Evolutionary conservation across 2,329 filamentous ascomycete genomes (phyloP).

Genomic region (Rhytidhysteron rufulum): DNA sequence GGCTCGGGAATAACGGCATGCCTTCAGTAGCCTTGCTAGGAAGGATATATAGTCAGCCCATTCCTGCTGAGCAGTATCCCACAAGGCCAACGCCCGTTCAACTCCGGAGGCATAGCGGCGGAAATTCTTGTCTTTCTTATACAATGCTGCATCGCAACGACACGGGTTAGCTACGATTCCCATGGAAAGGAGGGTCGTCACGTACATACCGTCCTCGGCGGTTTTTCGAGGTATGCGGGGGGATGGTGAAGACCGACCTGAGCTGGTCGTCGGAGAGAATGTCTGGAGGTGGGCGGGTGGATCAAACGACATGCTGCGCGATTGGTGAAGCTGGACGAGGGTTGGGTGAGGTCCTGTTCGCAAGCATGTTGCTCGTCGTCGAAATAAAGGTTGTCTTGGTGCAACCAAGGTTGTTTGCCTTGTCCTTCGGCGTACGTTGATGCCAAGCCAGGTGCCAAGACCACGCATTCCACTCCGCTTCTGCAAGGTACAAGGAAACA

Average conservation of each 20-base stretch:
- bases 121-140: slow-evolving; percentile 63
- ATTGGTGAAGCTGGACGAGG: slow-evolving; percentile 11
- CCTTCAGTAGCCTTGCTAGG: slow-evolving; percentile 84
- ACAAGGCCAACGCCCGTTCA: slow-evolving; percentile 81
- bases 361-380: slow-evolving; percentile 26
- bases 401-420: too few relatives aligned
- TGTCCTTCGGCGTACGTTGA: slow-evolving; percentile 11
- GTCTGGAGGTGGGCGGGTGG: slow-evolving; percentile 30
- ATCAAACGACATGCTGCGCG: slow-evolving; percentile 37
- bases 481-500: not conserved
- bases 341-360: slow-evolving; percentile 12
- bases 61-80: slow-evolving; percentile 91
- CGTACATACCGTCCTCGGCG: slow-evolving; percentile 67
- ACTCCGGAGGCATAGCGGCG: slow-evolving; percentile 87
- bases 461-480: not conserved
- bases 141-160: slow-evolving; percentile 49
- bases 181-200: slow-evolving; percentile 3
- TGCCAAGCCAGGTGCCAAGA: not conserved
- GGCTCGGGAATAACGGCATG: too few relatives aligned
- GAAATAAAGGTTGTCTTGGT: slow-evolving; percentile 6
- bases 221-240: slow-evolving; percentile 74
- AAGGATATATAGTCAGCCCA: slow-evolving; percentile 99
- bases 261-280: slow-evolving; percentile 74
- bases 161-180: slow-evolving; percentile 1
- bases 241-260: slow-evolving; percentile 73